Evolutionary conservation across 1,284 basidiomycete species (phyloP).

Genomic region (Caloboletus inedulis): DNA sequence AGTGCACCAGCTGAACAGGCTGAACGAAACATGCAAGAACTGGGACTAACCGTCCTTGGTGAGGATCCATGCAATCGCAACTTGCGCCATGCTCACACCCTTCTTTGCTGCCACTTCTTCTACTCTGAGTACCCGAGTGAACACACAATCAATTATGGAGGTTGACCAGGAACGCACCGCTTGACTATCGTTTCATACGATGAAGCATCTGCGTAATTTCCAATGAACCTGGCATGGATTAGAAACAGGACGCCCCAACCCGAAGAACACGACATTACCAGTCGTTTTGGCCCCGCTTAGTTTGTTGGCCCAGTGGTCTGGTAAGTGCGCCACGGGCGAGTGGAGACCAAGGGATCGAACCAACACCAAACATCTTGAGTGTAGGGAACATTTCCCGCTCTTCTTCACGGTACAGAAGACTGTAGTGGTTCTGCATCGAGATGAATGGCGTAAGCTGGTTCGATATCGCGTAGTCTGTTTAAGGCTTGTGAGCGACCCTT

Average conservation of each 20-base stretch:
- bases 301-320: constrained; percentile 36
- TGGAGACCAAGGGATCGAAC: constrained; percentile 44
- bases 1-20: not conserved
- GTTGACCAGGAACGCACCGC: constrained; percentile 18
- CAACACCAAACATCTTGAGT: constrained; percentile 37
- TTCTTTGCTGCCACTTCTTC: constrained; percentile 45
- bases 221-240: constrained; percentile 28
- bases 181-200: constrained; percentile 30
- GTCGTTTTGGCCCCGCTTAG: constrained; percentile 31
- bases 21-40: not conserved
- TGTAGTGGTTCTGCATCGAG: constrained; percentile 58
- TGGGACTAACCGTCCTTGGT: constrained; percentile 31
- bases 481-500: constrained; percentile 1
- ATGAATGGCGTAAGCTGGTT: constrained; percentile 53
- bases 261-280: constrained; percentile 14
- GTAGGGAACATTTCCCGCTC: constrained; percentile 57
- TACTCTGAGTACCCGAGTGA: constrained; percentile 28
- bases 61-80: constrained; percentile 51
- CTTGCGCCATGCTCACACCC: constrained; percentile 48
- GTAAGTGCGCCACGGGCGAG: constrained; percentile 42
- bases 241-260: not conserved
- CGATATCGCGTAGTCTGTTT: constrained; percentile 32
- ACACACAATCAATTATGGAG: not conserved
- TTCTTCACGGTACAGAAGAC: constrained; percentile 50
- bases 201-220: constrained; percentile 21